These are phyloP conservation scores for Boletus semigastroideus DNA, from an alignment of 1,284 basidiomycete species.

Conservation along the genomic window DNA sequence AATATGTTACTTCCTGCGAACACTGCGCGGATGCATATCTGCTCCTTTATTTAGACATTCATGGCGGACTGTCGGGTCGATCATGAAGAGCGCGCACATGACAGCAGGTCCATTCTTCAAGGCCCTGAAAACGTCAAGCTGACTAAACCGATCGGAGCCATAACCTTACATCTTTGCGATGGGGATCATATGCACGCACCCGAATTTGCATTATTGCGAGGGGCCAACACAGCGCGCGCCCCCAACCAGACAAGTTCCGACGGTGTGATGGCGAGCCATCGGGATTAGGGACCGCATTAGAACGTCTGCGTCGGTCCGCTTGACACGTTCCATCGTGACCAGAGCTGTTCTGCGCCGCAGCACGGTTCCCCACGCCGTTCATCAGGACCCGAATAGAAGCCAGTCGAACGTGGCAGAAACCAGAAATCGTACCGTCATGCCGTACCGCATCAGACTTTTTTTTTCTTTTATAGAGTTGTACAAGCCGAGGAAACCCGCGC, in stretches of 20 bases:
- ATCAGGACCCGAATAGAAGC: background rate
- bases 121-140: conserved; percentile 1
- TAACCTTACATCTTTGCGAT: conserved; percentile 6
- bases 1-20: background rate
- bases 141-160: background rate
- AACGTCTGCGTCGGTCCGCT: conserved; percentile 16
- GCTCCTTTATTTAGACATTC: conserved; percentile 5
- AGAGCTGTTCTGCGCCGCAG: conserved; percentile 3
- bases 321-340: conserved; percentile 21
- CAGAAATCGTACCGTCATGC: too few species aligned
- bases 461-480: background rate
- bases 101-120: conserved; percentile 20
- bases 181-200: background rate
- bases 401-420: background rate
- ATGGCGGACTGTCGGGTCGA: conserved; percentile 15
- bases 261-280: too few species aligned
- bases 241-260: conserved; percentile 15
- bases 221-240: background rate
- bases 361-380: conserved; percentile 5
- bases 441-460: background rate
- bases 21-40: background rate
- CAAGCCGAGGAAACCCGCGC: background rate
- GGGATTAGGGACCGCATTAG: background rate
- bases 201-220: conserved; percentile 5
- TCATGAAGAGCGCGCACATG: conserved; percentile 25